Base-by-base conservation (phyloP, 345 rosid species). In the Odontarrhena argentea region DNA sequence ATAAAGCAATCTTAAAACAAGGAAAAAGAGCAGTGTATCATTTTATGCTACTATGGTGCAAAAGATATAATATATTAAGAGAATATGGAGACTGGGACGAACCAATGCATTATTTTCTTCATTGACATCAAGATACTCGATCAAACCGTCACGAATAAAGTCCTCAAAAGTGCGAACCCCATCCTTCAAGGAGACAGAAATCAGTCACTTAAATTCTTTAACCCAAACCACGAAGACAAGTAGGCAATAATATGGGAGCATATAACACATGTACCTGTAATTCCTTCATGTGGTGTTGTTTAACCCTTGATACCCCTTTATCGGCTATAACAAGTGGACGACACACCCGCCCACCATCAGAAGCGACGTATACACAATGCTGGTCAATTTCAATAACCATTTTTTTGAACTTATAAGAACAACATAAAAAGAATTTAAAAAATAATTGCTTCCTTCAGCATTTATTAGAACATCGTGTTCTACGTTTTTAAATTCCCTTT, bases 291-390 rank as follows among this genome's bases (percentile, higher is more conserved):
- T 93, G 97, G 73, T 90, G 82, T 26, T 79, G 84, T 74, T 90
- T 93, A 63, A 93, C 82, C 79, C 97, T 85, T 70, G 98, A 86
- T 74, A 84, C 65, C 55, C 98, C 98, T 76, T 84, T 84, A 82
- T 93, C 95, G 40, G 95, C 97, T 71, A 93, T 86, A 74, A 93
- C 98, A 57, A 93, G 88, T 12, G 98, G 98, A 71, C 97, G 94
- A 80, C 97, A 90, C 74, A 93, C 98, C 67, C 98, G 88, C 59
- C 98, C 98, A 64, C 94, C 97, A 86, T 93, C 98, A 67, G 98
- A 90, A 77, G 98, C 98, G 78, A 93, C 81, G 73, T 93, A 86
- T 54, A 93, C 91, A 75, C 85, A 85, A 36, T 78, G 79, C 98
- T 93, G 87, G 63, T 79, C 56, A 74, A 71, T 48, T 26, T 18